Base-by-base conservation (phyloP, 2,329 filamentous ascomycete species). In the Pochonia chlamydosporia region DNA sequence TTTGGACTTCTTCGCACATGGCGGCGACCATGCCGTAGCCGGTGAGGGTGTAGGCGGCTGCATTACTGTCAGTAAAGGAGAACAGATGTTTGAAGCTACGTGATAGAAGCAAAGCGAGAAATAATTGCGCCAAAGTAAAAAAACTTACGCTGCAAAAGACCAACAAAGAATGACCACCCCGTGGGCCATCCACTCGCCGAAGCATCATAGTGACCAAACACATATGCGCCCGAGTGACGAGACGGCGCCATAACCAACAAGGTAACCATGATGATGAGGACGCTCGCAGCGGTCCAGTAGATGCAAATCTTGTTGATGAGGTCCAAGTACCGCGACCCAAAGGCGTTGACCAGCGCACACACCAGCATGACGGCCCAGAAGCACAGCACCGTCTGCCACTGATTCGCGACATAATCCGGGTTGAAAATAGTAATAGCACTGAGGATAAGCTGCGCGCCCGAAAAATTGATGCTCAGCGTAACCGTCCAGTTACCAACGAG, bases 381-480 rank as follows among this genome's bases (percentile, higher is more conserved):
- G 53, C 88, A 84, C 40, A 89, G 67, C 59, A 89, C 88, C 47
- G 87, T 83, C 62, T 89, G 85, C 82, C 84, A 89, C 20, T 76
- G 58, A 54, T 84, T 67, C 3, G 79, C 57, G 35, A 73, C 70
- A 58, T 82, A 89, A 51, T 67, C 70, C 4, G 80, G 71, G 55
- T 85, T 68, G 62, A 84, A 79, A 47, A 89, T 68, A n/a, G 78
- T 74, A 48, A 88, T 83, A 44, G 85, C 75, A 44, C 82, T 82
- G 11, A 86, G 64, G 46, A 89, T 79, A 43, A 89, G 75, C 60
- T 85, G 78, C 49, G 81, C 84, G 37, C 82, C 84, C 5, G 87
- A 74, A 37, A 88, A 75, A n/a, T 85, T 85, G 51, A 83, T 86
- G 1, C 82, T 85, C 30, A 85, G 80, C 1, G 81, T 82, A 40